Conservation (phyloP, 768 basidiomycete genomes). For the Strobilomyces confusus region DNA sequence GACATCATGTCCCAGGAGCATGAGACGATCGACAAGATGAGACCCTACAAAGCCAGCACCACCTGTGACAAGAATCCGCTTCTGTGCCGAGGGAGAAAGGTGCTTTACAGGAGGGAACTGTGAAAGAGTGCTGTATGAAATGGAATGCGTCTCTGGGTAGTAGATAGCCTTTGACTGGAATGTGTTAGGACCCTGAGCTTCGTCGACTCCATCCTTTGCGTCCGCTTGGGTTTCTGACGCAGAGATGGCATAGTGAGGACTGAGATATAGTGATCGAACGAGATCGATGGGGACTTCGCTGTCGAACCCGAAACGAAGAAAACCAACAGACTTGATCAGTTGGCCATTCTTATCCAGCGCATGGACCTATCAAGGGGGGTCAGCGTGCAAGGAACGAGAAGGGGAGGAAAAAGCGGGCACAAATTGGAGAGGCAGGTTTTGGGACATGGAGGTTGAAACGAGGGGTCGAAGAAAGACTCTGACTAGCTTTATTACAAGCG, state of each 20-base stretch:
- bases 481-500: too few species aligned
- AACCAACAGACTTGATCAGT: slow-evolving; percentile 78
- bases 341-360: slow-evolving; percentile 71
- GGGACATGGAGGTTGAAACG: slow-evolving; percentile 18
- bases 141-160: slow-evolving; percentile 71
- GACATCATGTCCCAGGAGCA: slow-evolving; percentile 97
- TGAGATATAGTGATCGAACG: slow-evolving; percentile 85
- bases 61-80: slow-evolving; percentile 92
- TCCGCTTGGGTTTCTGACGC: slow-evolving; percentile 34
- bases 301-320: slow-evolving; percentile 86
- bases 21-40: slow-evolving; percentile 94
- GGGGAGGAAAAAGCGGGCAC: slow-evolving; percentile 6
- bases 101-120: slow-evolving; percentile 92
- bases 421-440: slow-evolving; percentile 15
- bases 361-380: slow-evolving; percentile 41
- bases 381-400: not conserved
- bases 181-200: slow-evolving; percentile 38
- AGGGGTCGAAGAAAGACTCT: not conserved
- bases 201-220: slow-evolving; percentile 39
- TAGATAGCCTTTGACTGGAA: slow-evolving; percentile 87
- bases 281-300: slow-evolving; percentile 75
- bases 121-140: slow-evolving; percentile 89
- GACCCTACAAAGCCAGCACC: slow-evolving; percentile 99
- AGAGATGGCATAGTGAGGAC: slow-evolving; percentile 67
- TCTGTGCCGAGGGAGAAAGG: slow-evolving; percentile 70